These are phyloP conservation scores for Verticillium isaacii DNA, from an alignment of 2,329 filamentous ascomycete genomes.

Conservation along the genomic window DNA sequence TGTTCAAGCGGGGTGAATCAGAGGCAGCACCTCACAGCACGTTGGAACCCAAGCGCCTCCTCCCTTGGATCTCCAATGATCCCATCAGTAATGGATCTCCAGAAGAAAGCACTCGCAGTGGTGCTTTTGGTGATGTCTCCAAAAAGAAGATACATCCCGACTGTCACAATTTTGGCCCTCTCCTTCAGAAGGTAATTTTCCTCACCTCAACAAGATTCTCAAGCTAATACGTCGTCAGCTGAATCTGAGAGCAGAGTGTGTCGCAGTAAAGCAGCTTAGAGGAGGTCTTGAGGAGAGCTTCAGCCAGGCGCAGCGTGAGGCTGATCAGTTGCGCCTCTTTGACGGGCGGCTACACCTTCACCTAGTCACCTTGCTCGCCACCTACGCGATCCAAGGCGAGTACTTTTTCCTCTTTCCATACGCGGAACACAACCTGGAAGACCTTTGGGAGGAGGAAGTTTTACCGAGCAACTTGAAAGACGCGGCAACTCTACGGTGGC, in stretches of 20 bases:
- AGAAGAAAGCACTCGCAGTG: background rate
- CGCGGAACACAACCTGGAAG: slow-evolving; percentile 5
- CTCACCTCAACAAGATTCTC: background rate
- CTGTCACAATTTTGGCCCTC: background rate
- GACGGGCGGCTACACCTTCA: slow-evolving; percentile 2
- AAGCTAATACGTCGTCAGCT: background rate
- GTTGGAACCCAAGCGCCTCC: background rate
- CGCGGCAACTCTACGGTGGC: slow-evolving; percentile 1
- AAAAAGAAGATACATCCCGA: background rate
- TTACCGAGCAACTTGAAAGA: background rate
- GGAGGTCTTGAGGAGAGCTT: background rate
- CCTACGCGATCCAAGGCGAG: slow-evolving; percentile 1
- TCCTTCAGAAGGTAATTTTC: background rate
- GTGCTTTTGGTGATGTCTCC: background rate
- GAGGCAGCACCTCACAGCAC: background rate
- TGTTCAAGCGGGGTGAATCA: background rate
- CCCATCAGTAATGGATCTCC: background rate
- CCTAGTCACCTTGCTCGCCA: slow-evolving; percentile 4
- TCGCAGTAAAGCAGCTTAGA: background rate
- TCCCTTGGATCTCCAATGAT: background rate
- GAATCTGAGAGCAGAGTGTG: background rate
- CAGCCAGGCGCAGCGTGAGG: background rate
- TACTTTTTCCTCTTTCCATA: slow-evolving; percentile 7
- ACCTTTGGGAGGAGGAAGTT: background rate
- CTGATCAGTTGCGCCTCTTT: background rate